Evolutionary conservation across 352 stramenopile species (phyloP).

Genomic region (Phytophthora pluvialis): DNA sequence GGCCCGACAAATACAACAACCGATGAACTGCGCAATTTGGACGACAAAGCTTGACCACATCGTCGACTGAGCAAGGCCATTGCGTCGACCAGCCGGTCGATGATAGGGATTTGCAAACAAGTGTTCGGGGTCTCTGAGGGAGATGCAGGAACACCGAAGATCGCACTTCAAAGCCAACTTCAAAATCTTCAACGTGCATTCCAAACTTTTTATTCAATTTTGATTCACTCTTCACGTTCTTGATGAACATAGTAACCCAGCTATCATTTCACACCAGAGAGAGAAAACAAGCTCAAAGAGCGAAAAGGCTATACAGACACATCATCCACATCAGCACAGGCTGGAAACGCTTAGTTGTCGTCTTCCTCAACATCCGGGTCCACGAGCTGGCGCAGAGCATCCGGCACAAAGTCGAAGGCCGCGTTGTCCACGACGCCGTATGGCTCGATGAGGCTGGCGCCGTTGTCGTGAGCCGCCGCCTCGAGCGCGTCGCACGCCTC

Average conservation of each 20-base stretch:
- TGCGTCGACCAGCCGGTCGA: no score
- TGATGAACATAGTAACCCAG: constrained; percentile 17
- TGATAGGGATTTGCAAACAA: no score
- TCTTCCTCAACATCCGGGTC: constrained; percentile 43
- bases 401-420: constrained; percentile 44
- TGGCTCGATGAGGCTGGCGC: constrained; percentile 43
- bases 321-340: constrained; percentile 10
- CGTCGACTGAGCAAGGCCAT: no score
- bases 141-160: no score
- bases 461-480: constrained; percentile 31
- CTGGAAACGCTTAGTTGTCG: constrained; percentile 13
- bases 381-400: constrained; percentile 45
- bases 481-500: constrained; percentile 40
- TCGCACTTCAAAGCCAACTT: no score
- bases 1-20: no score
- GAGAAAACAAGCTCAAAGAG: constrained; percentile 2
- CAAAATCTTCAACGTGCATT: constrained; percentile 10
- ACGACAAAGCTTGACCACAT: no score
- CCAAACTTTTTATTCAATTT: constrained; percentile 4
- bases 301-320: constrained; percentile 23
- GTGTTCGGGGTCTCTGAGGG: no score
- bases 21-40: no score
- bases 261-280: constrained; percentile 3
- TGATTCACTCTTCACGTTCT: constrained; percentile 9
- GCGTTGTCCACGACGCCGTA: constrained; percentile 41